Conservation (phyloP, 805 yeast genomes). For the Candida argentea region DNA sequence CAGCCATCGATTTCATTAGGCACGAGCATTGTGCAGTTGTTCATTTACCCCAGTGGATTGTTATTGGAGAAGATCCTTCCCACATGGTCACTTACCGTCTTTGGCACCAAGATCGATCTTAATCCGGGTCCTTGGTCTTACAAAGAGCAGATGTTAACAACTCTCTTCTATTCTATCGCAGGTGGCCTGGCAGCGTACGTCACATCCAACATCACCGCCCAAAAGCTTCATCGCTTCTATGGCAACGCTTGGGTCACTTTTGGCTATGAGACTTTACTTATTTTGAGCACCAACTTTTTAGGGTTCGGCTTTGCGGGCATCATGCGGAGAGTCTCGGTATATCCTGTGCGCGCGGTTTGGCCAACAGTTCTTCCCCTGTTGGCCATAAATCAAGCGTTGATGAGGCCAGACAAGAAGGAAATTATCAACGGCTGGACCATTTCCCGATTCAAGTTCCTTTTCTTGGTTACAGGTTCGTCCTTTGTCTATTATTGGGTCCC, state of each 20-base stretch:
- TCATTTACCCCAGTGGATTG: slow-evolving; percentile 29
- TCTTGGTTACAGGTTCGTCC: slow-evolving; percentile 20
- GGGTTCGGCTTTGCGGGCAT: slow-evolving; percentile 64
- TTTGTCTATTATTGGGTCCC: slow-evolving; percentile 36
- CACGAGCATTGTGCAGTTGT: slow-evolving; percentile 29
- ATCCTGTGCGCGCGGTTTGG: slow-evolving; percentile 34
- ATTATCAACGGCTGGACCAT: slow-evolving; percentile 30
- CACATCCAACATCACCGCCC: slow-evolving; percentile 31
- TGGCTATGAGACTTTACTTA: slow-evolving; percentile 44
- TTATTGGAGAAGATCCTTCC: slow-evolving; percentile 28
- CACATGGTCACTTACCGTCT: slow-evolving; percentile 9
- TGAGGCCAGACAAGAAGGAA: slow-evolving; percentile 19
- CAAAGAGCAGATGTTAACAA: slow-evolving; percentile 35
- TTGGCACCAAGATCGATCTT: slow-evolving; percentile 16
- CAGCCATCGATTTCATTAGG: slow-evolving; percentile 32
- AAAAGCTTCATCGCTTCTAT: slow-evolving; percentile 33
- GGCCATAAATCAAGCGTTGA: slow-evolving; percentile 32
- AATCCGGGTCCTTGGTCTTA: slow-evolving; percentile 36
- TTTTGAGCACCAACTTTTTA: slow-evolving; percentile 47
- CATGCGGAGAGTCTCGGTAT: slow-evolving; percentile 43
- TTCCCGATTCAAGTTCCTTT: slow-evolving; percentile 30
- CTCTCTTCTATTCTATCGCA: slow-evolving; percentile 34
- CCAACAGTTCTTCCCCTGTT: slow-evolving; percentile 34
- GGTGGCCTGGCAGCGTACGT: slow-evolving; percentile 30
- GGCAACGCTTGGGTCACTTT: slow-evolving; percentile 35